Evolutionary conservation across 805 yeast species (phyloP).

Genomic region (Candida jianshihensis): DNA sequence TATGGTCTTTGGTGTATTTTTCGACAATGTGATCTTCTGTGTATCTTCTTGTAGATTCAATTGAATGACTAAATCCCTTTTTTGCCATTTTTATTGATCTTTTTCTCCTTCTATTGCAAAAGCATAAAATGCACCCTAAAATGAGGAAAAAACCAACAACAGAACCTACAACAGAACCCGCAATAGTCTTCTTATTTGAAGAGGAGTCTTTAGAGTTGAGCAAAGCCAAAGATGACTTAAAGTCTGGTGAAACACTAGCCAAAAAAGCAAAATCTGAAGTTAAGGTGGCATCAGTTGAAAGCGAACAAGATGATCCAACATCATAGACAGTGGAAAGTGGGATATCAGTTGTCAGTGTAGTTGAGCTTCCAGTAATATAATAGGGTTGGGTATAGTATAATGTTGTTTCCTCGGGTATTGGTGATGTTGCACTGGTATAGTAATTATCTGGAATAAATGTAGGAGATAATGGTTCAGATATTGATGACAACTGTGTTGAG

Average conservation of each 20-base stretch:
- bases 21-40: constrained; percentile 3
- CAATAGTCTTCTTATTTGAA: constrained; percentile 8
- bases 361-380: constrained; percentile 12
- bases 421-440: background rate
- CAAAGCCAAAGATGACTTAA: background rate
- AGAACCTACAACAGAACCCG: constrained; percentile 23
- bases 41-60: constrained; percentile 20
- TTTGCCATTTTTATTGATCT: constrained; percentile 6
- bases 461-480: constrained; percentile 1
- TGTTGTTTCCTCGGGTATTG: constrained; percentile 6
- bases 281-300: constrained; percentile 3
- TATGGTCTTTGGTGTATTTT: background rate
- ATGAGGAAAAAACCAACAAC: constrained; percentile 14
- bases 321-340: constrained; percentile 11
- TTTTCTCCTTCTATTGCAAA: constrained; percentile 7
- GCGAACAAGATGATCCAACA: constrained; percentile 1
- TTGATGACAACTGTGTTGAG: too few species aligned
- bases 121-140: constrained; percentile 12
- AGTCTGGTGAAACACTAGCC: constrained; percentile 7
- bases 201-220: background rate
- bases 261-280: constrained; percentile 18
- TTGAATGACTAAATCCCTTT: constrained; percentile 21
- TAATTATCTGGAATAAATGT: constrained; percentile 1
- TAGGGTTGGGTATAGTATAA: constrained; percentile 15
- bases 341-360: constrained; percentile 15